Conservation (phyloP, 139 green algal species). For the Chlorella sp. region DNA sequence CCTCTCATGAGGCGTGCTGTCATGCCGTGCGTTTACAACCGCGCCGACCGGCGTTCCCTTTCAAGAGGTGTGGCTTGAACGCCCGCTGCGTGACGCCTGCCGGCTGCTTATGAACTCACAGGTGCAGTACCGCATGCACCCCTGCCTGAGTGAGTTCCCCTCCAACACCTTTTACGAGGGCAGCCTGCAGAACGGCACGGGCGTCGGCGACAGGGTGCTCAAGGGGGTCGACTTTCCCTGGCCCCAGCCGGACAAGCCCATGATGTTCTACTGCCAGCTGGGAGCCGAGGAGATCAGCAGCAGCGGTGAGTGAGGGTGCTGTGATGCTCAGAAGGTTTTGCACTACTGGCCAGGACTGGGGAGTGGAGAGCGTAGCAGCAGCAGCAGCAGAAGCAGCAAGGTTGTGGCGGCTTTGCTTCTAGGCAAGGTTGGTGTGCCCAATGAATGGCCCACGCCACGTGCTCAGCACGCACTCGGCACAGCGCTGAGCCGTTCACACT, state of each 20-base stretch:
- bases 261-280: constrained; percentile 95
- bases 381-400: no score
- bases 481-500: no score
- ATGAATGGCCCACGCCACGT: no score
- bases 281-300: constrained; percentile 63
- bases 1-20: no score
- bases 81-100: neutral
- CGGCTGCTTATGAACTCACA: constrained; percentile 1
- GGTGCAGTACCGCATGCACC: constrained; percentile 99
- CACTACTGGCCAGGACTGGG: no score
- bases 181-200: constrained; percentile 73
- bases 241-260: constrained; percentile 68
- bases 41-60: neutral
- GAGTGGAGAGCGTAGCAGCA: no score
- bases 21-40: no score
- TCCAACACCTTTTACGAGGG: constrained; percentile 98
- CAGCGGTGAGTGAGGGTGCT: constrained; percentile 21
- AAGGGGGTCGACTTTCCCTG: constrained; percentile 44
- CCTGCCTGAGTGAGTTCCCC: constrained; percentile 90
- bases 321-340: no score
- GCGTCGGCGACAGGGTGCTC: constrained; percentile 32
- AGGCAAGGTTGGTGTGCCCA: no score
- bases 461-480: no score
- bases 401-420: no score
- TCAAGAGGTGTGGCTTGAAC: neutral